A percentile compares a stretch with the other conserved stretches of the same genome.
Evolutionary conservation across 768 basidiomycete species (phyloP).

Genomic region (Mrakia gelida): DNA sequence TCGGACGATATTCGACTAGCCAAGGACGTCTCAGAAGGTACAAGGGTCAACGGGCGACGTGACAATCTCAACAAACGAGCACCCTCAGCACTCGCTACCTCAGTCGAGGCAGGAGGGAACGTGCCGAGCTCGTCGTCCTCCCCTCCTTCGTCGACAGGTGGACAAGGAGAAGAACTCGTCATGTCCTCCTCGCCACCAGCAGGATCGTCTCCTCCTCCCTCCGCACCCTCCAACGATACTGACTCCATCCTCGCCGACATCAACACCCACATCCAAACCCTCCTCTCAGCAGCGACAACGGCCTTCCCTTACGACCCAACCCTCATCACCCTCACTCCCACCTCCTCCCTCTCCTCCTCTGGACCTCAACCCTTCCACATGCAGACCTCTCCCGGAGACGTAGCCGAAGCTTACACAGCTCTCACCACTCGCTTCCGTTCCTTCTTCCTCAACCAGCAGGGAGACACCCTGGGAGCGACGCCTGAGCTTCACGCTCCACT

Average conservation of each 20-base stretch:
- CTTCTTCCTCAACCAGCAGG: not conserved
- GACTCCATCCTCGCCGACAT: not conserved
- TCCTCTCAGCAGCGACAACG: constrained; percentile 5
- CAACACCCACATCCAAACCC: constrained; percentile 19
- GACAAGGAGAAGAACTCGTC: not conserved
- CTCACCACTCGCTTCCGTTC: constrained; percentile 21
- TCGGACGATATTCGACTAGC: constrained; percentile 25
- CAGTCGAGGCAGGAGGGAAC: not conserved
- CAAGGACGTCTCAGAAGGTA: constrained; percentile 26
- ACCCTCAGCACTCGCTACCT: not conserved
- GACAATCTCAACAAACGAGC: not conserved
- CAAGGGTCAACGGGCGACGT: constrained; percentile 24
- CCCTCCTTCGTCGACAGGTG: not conserved
- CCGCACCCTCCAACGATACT: not conserved
- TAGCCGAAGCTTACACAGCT: constrained; percentile 25
- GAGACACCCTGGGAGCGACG: not conserved
- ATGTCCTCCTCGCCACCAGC: not conserved
- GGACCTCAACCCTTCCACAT: not conserved
- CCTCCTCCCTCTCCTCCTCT: not conserved
- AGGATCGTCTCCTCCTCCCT: constrained; percentile 1
- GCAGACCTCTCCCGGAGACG: constrained; percentile 11
- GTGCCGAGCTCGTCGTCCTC: constrained; percentile 10
- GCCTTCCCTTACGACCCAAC: not conserved
- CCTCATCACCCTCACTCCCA: not conserved
- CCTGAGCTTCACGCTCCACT: constrained; percentile 12